Percentiles rank a stretch among this genome's conserved stretches.
Conservation (phyloP, 257 asterid species). For the Echium plantagineum region DNA sequence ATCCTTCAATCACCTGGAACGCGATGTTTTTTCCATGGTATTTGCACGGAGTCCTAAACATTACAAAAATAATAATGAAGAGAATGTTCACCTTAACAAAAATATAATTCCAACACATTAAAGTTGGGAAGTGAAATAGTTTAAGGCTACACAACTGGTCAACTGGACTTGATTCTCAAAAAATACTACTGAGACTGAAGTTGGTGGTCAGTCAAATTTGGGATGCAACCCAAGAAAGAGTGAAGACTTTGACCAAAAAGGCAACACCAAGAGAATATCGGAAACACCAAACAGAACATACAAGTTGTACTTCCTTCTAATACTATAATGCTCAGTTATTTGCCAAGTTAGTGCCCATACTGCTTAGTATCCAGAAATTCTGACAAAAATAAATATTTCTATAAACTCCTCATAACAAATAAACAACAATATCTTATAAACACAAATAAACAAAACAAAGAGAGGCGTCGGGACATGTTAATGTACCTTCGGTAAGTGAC, state of each 20-base stretch:
- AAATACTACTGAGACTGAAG: not conserved
- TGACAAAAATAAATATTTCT: slow-evolving; percentile 4
- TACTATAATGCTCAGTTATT: not conserved
- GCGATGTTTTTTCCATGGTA: slow-evolving; percentile 78
- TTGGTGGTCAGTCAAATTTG: not conserved
- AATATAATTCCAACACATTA: no score
- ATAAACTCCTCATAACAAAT: not conserved
- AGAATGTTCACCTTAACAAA: not conserved
- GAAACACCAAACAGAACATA: not conserved
- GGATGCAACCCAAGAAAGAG: not conserved
- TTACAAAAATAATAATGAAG: not conserved
- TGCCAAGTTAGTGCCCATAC: not conserved
- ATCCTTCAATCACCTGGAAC: slow-evolving; percentile 84
- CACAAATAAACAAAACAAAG: slow-evolving; percentile 33
- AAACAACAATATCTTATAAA: not conserved
- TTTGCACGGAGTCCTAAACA: slow-evolving; percentile 72
- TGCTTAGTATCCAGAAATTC: no score
- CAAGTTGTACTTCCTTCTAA: not conserved
- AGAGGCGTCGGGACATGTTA: not conserved
- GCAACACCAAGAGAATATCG: not conserved
- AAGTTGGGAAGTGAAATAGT: not conserved
- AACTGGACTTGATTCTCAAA: not conserved
- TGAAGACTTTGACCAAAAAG: not conserved
- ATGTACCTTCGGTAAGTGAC: slow-evolving; percentile 66
- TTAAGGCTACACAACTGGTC: not conserved